Conservation (phyloP, 495 filamentous ascomycete genomes). For the Penicillium paradoxum region DNA sequence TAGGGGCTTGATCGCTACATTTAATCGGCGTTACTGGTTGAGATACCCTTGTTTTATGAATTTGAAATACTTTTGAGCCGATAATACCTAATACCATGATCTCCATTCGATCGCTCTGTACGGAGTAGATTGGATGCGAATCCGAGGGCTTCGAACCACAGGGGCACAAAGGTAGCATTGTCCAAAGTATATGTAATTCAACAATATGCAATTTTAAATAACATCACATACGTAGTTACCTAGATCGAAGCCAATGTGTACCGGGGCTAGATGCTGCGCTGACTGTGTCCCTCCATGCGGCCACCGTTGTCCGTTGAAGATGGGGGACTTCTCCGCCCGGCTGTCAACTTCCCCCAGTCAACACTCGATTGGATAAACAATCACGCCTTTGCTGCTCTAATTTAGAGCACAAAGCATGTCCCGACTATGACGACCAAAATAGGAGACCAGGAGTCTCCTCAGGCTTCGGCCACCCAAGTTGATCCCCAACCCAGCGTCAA, state of each 20-base stretch:
- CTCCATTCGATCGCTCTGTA: background rate
- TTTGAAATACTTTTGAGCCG: slow-evolving; percentile 2
- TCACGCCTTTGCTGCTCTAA: slow-evolving; percentile 5
- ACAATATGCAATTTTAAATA: background rate
- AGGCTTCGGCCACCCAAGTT: slow-evolving; percentile 12
- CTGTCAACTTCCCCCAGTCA: slow-evolving; percentile 11
- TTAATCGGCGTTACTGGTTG: slow-evolving; percentile 29
- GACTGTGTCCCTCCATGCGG: slow-evolving; percentile 1
- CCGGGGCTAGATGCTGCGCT: background rate
- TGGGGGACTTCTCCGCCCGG: slow-evolving; percentile 20
- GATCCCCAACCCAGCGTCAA: slow-evolving; percentile 24
- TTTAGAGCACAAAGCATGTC: slow-evolving; percentile 33
- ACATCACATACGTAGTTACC: background rate
- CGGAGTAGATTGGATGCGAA: background rate
- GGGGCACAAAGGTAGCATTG: background rate
- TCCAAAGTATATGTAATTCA: background rate
- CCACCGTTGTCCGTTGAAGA: slow-evolving; percentile 1
- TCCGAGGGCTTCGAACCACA: background rate
- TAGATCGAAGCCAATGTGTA: background rate
- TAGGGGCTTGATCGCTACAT: slow-evolving; percentile 16
- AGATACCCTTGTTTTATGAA: slow-evolving; percentile 30
- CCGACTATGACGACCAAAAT: slow-evolving; percentile 36
- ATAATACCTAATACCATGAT: background rate
- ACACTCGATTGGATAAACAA: slow-evolving; percentile 1
- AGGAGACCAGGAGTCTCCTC: slow-evolving; percentile 37